Base-by-base conservation (phyloP, 1,139 yeast species). In the Candida pseudoviswanathii region DNA sequence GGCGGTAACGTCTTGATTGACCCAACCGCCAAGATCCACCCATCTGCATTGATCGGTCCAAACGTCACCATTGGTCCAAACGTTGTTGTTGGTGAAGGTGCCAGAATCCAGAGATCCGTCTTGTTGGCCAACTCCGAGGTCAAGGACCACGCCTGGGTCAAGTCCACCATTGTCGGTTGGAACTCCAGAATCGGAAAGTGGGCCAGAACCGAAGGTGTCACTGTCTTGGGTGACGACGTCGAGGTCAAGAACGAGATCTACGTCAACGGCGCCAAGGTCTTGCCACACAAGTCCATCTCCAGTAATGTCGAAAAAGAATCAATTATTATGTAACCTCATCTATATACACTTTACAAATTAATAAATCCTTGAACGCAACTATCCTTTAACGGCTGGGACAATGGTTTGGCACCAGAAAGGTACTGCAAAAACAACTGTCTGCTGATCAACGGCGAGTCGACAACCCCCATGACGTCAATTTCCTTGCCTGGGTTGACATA, bases 131-230 rank as follows among this genome's bases (percentile, higher is more conserved):
- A 92, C 82, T 90, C 97, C 51, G 82, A 82, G 67, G 89, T 95
- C 68, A 90, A 89, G 77, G 97, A 92, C 71, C 99, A 95, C 75
- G 97, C 99, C 62, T 89, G 95, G 87, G 96, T 95, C 65, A 92
- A 94, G 77, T 88, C 95, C 65, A 89, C 99, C 65, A 94, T 95
- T 73, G 96, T 95, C 60, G 99, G 99, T 63, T 95, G 99, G 99
- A 88, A 91, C 82, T 92, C 97, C 55, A 89, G 92, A 65, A 92
- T 95, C 64, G 99, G 99, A 71, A 86, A 85, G 74, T 94, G 99
- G 99, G 96, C 98, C 58, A 91, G 99, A 81, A 85, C 96, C 59
- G 99, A 94, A 77, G 96, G 97, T 77, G 89, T 86, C 63, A 89
- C 98, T 56, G 99, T 95, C 53, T 84, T 95, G 66, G 99, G 99